Conservation (phyloP, 2,329 filamentous ascomycete genomes). For the Arthrobotrys iridis region DNA sequence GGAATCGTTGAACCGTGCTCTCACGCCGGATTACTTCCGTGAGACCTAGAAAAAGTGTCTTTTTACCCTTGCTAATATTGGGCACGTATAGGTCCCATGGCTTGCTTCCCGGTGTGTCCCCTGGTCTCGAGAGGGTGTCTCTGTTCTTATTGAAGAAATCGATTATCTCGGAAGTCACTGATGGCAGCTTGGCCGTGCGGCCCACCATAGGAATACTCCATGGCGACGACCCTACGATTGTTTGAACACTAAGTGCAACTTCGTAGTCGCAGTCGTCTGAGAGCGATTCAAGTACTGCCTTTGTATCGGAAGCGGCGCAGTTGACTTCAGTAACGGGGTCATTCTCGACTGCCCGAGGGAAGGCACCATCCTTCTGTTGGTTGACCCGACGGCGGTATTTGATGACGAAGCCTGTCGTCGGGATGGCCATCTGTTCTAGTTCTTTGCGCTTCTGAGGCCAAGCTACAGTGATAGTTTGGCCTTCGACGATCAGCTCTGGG, state of each 20-base stretch:
- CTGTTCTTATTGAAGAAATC: slow-evolving; percentile 1
- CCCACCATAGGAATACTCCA: background rate
- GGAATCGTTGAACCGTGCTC: background rate
- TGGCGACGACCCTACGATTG: background rate
- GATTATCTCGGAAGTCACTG: background rate
- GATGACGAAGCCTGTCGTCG: background rate
- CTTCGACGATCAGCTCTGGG: background rate
- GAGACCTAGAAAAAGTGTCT: background rate
- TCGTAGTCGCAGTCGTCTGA: background rate
- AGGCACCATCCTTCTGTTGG: background rate
- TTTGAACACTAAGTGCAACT: background rate
- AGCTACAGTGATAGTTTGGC: background rate
- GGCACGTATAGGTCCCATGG: background rate
- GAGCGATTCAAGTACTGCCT: background rate
- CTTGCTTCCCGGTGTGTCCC: background rate
- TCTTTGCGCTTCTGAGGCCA: background rate
- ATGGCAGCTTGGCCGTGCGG: background rate
- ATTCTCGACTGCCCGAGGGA: background rate
- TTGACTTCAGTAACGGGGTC: background rate
- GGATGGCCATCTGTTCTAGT: background rate
- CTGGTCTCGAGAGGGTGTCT: background rate
- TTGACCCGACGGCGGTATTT: background rate
- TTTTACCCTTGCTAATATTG: background rate
- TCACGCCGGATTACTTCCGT: background rate
- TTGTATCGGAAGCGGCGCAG: background rate